Conservation (phyloP, 1,284 basidiomycete species). For the Bondarzewia mesenterica region DNA sequence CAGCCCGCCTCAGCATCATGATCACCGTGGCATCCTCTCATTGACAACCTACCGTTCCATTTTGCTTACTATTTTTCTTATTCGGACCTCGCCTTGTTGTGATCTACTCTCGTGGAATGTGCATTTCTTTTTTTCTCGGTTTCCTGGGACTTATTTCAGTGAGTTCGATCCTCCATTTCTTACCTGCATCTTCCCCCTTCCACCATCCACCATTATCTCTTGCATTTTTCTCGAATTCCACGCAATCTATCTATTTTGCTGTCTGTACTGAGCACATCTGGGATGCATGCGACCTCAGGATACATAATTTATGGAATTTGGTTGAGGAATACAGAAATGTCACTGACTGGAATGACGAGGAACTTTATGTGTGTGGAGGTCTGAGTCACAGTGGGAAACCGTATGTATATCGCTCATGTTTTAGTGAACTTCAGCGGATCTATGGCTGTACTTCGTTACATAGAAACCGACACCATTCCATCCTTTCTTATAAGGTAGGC, state of each 20-base stretch:
- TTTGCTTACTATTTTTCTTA: slow-evolving; percentile 8
- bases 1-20: slow-evolving; percentile 17
- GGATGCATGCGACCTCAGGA: slow-evolving; percentile 4
- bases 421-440: too few species aligned
- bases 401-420: too few species aligned
- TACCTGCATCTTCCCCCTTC: slow-evolving; percentile 10
- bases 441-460: slow-evolving; percentile 30
- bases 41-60: slow-evolving; percentile 15
- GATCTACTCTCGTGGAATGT: slow-evolving; percentile 12
- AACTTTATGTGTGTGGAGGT: too few species aligned
- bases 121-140: slow-evolving; percentile 14
- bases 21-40: slow-evolving; percentile 6
- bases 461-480: slow-evolving; percentile 34
- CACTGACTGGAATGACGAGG: too few species aligned
- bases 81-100: slow-evolving; percentile 13
- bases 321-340: not conserved
- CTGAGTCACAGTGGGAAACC: too few species aligned
- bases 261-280: slow-evolving; percentile 5
- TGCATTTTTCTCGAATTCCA: slow-evolving; percentile 4
- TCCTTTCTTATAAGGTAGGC: slow-evolving; percentile 32
- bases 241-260: slow-evolving; percentile 2
- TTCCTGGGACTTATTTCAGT: slow-evolving; percentile 12
- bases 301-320: not conserved
- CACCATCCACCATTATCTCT: slow-evolving; percentile 7
- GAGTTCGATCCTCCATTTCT: slow-evolving; percentile 5